Evolutionary conservation across 371 early-diverging fungal species (phyloP).

Genomic region (Chytridiales sp.): DNA sequence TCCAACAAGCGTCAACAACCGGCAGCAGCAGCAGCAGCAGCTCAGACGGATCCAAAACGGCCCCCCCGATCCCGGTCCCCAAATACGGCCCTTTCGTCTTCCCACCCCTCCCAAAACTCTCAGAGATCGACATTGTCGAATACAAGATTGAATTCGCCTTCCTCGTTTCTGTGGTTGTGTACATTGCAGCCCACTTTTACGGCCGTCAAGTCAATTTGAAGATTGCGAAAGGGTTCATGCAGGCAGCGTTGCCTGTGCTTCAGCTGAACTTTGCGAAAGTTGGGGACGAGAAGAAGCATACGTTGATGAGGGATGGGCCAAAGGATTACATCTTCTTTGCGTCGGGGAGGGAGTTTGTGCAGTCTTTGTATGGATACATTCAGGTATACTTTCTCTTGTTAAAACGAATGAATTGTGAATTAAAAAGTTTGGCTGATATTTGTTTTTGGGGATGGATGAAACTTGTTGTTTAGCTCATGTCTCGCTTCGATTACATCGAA

Average conservation of each 20-base stretch:
- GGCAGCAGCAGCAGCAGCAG: too few relatives aligned
- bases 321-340: conserved; percentile 69
- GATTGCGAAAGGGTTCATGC: conserved; percentile 26
- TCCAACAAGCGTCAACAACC: too few relatives aligned
- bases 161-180: conserved; percentile 3
- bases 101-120: too few relatives aligned
- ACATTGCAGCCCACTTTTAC: conserved; percentile 21
- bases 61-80: too few relatives aligned
- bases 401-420: too few relatives aligned
- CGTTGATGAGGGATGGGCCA: conserved; percentile 68
- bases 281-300: conserved; percentile 56
- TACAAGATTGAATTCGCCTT: too few relatives aligned
- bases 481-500: conserved; percentile 36
- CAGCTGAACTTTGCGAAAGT: conserved; percentile 64
- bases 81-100: too few relatives aligned
- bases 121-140: too few relatives aligned
- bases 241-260: conserved; percentile 36
- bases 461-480: conserved; percentile 22
- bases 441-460: too few relatives aligned
- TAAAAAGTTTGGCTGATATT: too few relatives aligned
- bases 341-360: conserved; percentile 68
- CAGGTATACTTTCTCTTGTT: conserved; percentile 35
- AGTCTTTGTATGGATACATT: conserved; percentile 68
- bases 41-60: too few relatives aligned
- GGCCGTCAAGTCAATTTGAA: conserved; percentile 13